Percentiles rank a stretch among this genome's conserved stretches.
Evolutionary conservation across 2,329 filamentous ascomycete species (phyloP).

Genomic region (Dothistroma pini): DNA sequence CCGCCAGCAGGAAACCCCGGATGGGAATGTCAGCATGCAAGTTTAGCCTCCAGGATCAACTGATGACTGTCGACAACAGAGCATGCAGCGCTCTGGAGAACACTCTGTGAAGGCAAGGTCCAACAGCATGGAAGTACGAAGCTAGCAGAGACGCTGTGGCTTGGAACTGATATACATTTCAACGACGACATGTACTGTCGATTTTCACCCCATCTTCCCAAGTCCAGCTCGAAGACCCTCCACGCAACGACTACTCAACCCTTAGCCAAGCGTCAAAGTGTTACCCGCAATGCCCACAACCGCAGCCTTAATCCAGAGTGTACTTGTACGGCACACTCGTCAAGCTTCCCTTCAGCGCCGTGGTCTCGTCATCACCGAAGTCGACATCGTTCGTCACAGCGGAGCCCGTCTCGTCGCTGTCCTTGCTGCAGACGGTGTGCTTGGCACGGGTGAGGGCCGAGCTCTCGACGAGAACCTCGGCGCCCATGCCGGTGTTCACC

Average conservation of each 20-base stretch:
- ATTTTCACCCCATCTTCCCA: background rate
- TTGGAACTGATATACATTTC: too few species aligned
- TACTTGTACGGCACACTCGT: slow-evolving; percentile 36
- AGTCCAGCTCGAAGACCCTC: background rate
- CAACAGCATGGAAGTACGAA: too few species aligned
- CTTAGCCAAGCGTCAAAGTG: slow-evolving; percentile 35
- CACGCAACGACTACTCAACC: background rate
- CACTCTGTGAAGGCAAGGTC: too few species aligned
- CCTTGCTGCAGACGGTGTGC: slow-evolving; percentile 36
- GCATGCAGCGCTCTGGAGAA: too few species aligned
- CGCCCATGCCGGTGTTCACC: slow-evolving; percentile 43
- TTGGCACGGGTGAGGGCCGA: slow-evolving; percentile 36
- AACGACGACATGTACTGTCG: background rate
- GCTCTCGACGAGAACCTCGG: slow-evolving; percentile 43
- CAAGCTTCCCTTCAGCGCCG: slow-evolving; percentile 34
- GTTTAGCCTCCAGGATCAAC: too few species aligned
- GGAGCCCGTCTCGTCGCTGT: slow-evolving; percentile 33
- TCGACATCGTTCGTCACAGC: slow-evolving; percentile 40
- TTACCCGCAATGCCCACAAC: slow-evolving; percentile 41
- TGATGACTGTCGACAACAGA: background rate
- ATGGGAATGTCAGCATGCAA: too few species aligned
- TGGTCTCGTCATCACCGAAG: slow-evolving; percentile 36
- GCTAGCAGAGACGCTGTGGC: too few species aligned
- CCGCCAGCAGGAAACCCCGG: too few species aligned
- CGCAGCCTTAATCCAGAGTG: slow-evolving; percentile 36